A percentile compares a stretch with the other conserved stretches of the same genome.
These are phyloP conservation scores for Moricandia arvensis DNA, from an alignment of 345 rosid genomes.

Conservation along the genomic window DNA sequence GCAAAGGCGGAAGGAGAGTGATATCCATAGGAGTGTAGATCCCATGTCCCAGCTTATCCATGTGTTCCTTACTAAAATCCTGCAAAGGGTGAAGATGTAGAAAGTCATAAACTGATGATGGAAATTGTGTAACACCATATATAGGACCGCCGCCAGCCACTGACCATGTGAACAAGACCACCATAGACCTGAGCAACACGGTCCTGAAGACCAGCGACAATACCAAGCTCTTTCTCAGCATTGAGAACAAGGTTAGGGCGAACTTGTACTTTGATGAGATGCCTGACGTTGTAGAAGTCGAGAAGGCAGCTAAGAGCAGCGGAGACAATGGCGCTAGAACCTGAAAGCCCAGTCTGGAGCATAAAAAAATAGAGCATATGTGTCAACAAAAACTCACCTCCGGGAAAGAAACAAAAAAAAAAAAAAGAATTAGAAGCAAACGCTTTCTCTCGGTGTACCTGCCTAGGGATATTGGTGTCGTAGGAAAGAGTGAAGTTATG, in stretches of 20 bases:
- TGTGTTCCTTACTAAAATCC: slow-evolving; percentile 79
- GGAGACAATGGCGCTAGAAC: slow-evolving; percentile 94
- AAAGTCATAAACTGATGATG: background rate
- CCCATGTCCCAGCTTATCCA: slow-evolving; percentile 86
- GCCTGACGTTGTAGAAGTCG: slow-evolving; percentile 82
- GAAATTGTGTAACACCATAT: background rate
- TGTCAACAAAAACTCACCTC: background rate
- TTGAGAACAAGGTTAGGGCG: slow-evolving; percentile 73
- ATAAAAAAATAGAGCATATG: slow-evolving; percentile 13
- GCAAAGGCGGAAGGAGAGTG: slow-evolving; percentile 78
- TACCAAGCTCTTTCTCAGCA: slow-evolving; percentile 88
- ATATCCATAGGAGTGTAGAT: slow-evolving; percentile 76
- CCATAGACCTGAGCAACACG: slow-evolving; percentile 95
- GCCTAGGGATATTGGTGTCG: slow-evolving; percentile 94
- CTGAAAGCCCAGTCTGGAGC: slow-evolving; percentile 92
- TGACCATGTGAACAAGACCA: slow-evolving; percentile 93
- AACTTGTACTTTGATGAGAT: slow-evolving; percentile 61
- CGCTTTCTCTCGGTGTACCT: slow-evolving; percentile 43
- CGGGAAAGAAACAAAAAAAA: background rate
- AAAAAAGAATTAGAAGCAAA: background rate
- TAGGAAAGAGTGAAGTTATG: slow-evolving; percentile 70
- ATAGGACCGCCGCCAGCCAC: background rate
- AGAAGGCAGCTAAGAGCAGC: slow-evolving; percentile 92
- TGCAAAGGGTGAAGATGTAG: slow-evolving; percentile 22
- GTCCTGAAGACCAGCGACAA: slow-evolving; percentile 98